phyloP scores from a whole-genome alignment of 2,329 filamentous ascomycete species.

The Biscogniauxia mediterranea region DNA sequence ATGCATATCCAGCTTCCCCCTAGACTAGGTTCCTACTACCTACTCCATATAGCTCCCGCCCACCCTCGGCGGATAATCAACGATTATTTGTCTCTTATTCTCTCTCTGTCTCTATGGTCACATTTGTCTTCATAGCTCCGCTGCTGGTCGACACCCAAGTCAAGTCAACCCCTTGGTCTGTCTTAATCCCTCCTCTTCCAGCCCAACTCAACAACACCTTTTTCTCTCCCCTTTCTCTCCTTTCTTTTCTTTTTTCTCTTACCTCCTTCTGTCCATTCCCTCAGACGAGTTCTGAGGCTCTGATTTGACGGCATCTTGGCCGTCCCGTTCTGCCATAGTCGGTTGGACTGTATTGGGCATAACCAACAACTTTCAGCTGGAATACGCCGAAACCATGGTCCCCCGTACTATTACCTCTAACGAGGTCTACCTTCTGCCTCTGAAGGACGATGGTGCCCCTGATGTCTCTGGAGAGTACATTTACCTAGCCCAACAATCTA shows the following conservation, averaged over 20 bases:
- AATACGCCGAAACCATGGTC: slow-evolving; percentile 42
- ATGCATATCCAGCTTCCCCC: too few species aligned
- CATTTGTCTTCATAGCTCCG: too few species aligned
- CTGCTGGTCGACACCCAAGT: background rate
- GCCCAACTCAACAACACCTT: background rate
- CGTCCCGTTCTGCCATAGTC: background rate
- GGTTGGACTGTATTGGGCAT: background rate
- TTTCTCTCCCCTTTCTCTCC: background rate
- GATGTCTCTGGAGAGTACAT: slow-evolving; percentile 88
- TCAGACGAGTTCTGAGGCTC: background rate
- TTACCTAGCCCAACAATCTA: slow-evolving; percentile 75
- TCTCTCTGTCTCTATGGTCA: background rate
- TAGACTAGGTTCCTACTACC: background rate
- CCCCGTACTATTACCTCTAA: slow-evolving; percentile 62
- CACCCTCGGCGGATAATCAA: background rate
- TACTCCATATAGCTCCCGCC: background rate
- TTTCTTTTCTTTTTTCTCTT: background rate
- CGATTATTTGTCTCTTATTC: background rate
- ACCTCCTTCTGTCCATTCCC: background rate
- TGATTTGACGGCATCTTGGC: background rate
- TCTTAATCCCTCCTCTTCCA: background rate
- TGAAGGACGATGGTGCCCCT: slow-evolving; percentile 91
- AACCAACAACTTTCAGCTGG: background rate
- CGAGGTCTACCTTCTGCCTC: slow-evolving; percentile 81
- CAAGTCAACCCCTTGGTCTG: background rate